phyloP scores from a whole-genome alignment of 2,329 filamentous ascomycete species.

The Cladosporium sp. region DNA sequence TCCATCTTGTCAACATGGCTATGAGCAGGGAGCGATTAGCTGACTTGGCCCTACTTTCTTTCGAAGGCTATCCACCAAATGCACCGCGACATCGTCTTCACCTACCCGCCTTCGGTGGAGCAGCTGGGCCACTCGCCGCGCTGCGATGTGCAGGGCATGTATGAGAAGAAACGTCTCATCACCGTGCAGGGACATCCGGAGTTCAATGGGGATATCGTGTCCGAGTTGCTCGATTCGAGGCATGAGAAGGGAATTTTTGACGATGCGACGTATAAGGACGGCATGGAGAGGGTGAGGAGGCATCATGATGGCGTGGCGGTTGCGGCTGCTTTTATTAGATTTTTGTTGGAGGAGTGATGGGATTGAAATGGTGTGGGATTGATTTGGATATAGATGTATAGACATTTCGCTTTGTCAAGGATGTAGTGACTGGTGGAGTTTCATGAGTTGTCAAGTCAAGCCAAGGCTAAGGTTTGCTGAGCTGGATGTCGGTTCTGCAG shows the following conservation, averaged over 20 bases:
- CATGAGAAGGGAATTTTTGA: constrained; percentile 65
- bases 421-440: too few species aligned
- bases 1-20: too few species aligned
- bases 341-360: constrained; percentile 57
- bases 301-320: constrained; percentile 78
- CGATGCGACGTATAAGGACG: constrained; percentile 65
- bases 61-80: constrained; percentile 71
- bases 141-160: constrained; percentile 78
- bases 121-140: constrained; percentile 60
- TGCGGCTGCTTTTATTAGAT: constrained; percentile 69
- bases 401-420: too few species aligned
- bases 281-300: constrained; percentile 59
- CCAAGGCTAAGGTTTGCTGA: too few species aligned
- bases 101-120: constrained; percentile 59
- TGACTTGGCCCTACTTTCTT: constrained; percentile 10
- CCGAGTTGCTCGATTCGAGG: constrained; percentile 62
- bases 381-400: too few species aligned
- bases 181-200: constrained; percentile 86
- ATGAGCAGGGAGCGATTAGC: too few species aligned
- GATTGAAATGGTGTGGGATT: too few species aligned
- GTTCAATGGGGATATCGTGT: constrained; percentile 68
- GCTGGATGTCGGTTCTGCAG: too few species aligned
- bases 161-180: constrained; percentile 61
- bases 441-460: too few species aligned
- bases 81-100: constrained; percentile 73